Evolutionary conservation across 805 yeast genomes (phyloP), one percentile per base, ranked within the genome.

Genomic region (Naumovozyma castellii): DNA sequence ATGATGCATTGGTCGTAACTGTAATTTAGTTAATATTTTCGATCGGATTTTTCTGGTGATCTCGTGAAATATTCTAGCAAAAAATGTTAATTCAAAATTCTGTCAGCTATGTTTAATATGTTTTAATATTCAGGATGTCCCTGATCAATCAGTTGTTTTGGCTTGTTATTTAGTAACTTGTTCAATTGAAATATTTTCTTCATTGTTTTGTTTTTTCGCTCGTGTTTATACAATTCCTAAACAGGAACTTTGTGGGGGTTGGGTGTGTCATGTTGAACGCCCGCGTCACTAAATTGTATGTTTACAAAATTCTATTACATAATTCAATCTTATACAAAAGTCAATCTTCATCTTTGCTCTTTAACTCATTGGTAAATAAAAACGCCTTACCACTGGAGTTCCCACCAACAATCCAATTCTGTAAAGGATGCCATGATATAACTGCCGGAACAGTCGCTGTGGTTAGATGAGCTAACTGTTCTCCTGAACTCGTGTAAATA

Each of bases 371-470:
- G 12, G 59, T 46, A 37, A 59, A 84, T 38, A 85, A 57, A 55
- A 81, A 84, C 0, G 79, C 78, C 54, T 88, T 88, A 5, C 97
- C 97, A 52, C 94, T 84, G 16, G 97, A 92, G 43, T 88, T 84
- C 8, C 95, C 97, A 1, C 98, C 98, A 3, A 76, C 87, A 4
- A 83, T 62, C 96, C 97, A 87, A 58, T 90, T 86, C 51, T 80
- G 72, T 0, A 84, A 73, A 2, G 88, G 94, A 57, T 92, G 97
- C 65, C 90, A 73, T 13, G 75, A 68, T 13, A 79, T 71, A 1
- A 84, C 97, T 0, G 97, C 97, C 1, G 98, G 97, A 2, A 92
- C 96, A 1, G 95, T 90, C 0, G 94, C 81, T 59, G 90, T 76
- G 1, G 74, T 69, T 28, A 90, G 59, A 56, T 85, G 94, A 0